phyloP scores from a whole-genome alignment of 495 filamentous ascomycete genomes.

The Xylaria castorea region DNA sequence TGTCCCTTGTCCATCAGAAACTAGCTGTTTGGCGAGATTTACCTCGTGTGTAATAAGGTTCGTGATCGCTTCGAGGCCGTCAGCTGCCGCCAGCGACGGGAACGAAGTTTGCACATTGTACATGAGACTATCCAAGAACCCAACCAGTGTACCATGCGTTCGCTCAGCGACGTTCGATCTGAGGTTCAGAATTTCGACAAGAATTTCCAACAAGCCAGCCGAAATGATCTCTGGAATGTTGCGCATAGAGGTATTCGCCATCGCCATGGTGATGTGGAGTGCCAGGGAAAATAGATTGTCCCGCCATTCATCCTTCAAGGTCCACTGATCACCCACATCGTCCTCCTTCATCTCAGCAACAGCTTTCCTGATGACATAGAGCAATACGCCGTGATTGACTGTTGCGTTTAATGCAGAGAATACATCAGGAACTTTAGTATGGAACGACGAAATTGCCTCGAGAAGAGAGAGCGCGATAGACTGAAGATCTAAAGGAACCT shows the following conservation, averaged over 20 bases:
- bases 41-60: slow-evolving; percentile 84
- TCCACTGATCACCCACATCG: slow-evolving; percentile 60
- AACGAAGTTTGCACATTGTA: slow-evolving; percentile 83
- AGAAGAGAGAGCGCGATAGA: slow-evolving; percentile 81
- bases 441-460: slow-evolving; percentile 81
- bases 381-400: slow-evolving; percentile 94
- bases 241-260: slow-evolving; percentile 67
- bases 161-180: slow-evolving; percentile 83
- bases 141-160: slow-evolving; percentile 78
- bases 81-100: slow-evolving; percentile 74
- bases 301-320: slow-evolving; percentile 82
- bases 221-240: slow-evolving; percentile 71
- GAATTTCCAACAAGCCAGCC: slow-evolving; percentile 84
- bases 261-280: slow-evolving; percentile 72
- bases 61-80: slow-evolving; percentile 85
- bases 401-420: slow-evolving; percentile 86
- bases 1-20: slow-evolving; percentile 72
- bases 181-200: slow-evolving; percentile 87
- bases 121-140: slow-evolving; percentile 85
- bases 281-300: slow-evolving; percentile 83
- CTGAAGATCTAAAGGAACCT: slow-evolving; percentile 76
- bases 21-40: slow-evolving; percentile 68
- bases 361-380: slow-evolving; percentile 89
- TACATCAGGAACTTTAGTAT: slow-evolving; percentile 77
- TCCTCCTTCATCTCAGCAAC: slow-evolving; percentile 78